phyloP scores from a whole-genome alignment of 2,329 filamentous ascomycete species.

The Calonectria leucothoes region DNA sequence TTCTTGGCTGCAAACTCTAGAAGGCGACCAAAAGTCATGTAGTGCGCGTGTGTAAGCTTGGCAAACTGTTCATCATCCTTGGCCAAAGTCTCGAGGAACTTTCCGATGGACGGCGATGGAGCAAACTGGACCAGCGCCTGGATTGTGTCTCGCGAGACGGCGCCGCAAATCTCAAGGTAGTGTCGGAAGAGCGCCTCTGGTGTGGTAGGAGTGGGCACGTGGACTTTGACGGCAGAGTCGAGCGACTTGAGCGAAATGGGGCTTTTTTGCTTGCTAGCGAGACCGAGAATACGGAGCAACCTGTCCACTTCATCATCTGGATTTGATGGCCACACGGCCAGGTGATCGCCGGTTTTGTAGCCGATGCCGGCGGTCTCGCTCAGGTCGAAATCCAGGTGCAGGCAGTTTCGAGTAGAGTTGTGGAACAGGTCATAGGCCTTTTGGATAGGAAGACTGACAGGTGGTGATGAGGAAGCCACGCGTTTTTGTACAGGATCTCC shows the following conservation, averaged over 20 bases:
- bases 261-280: slow-evolving; percentile 26
- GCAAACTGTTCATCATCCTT: slow-evolving; percentile 36
- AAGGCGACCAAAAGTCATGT: slow-evolving; percentile 41
- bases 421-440: slow-evolving; percentile 31
- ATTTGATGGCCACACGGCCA: slow-evolving; percentile 54
- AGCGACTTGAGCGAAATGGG: slow-evolving; percentile 38
- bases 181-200: slow-evolving; percentile 53
- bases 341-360: slow-evolving; percentile 55
- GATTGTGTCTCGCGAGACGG: slow-evolving; percentile 54
- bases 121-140: slow-evolving; percentile 56
- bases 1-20: slow-evolving; percentile 28
- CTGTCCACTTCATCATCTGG: slow-evolving; percentile 46
- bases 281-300: slow-evolving; percentile 43
- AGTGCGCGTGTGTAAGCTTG: slow-evolving; percentile 28
- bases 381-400: slow-evolving; percentile 52
- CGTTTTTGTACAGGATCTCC: slow-evolving; percentile 32
- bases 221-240: slow-evolving; percentile 25
- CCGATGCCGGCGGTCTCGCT: slow-evolving; percentile 37
- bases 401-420: slow-evolving; percentile 41
- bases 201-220: slow-evolving; percentile 53
- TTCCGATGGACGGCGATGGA: slow-evolving; percentile 60
- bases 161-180: slow-evolving; percentile 56
- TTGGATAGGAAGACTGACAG: slow-evolving; percentile 22
- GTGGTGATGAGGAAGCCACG: slow-evolving; percentile 25
- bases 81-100: slow-evolving; percentile 8